These are phyloP conservation scores for Entomophthora muscae DNA, from an alignment of 371 early-diverging fungal species.

Conservation along the genomic window DNA sequence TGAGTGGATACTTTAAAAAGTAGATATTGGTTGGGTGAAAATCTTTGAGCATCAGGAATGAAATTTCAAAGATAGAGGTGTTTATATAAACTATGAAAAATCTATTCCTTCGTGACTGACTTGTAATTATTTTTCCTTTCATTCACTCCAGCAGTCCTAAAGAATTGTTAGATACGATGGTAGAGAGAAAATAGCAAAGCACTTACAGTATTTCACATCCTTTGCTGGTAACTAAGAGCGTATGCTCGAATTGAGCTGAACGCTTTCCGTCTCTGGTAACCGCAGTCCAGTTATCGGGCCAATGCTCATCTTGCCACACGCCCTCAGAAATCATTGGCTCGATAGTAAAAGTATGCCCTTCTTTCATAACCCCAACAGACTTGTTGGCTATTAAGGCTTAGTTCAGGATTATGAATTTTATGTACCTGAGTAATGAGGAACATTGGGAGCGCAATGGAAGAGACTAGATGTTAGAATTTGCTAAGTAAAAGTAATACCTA, in stretches of 20 bases:
- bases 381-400: constrained; percentile 41
- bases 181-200: background rate
- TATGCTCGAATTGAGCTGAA: constrained; percentile 98
- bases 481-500: constrained; percentile 13
- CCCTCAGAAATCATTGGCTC: constrained; percentile 94
- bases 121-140: background rate
- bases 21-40: too few species aligned
- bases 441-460: constrained; percentile 75
- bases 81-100: too few species aligned
- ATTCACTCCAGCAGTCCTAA: background rate
- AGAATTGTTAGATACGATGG: background rate
- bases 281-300: constrained; percentile 86
- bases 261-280: constrained; percentile 85
- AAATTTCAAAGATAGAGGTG: too few species aligned
- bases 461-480: constrained; percentile 22
- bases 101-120: background rate
- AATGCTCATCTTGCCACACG: constrained; percentile 43
- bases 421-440: constrained; percentile 81
- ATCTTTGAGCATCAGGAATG: too few species aligned
- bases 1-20: too few species aligned
- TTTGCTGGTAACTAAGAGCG: constrained; percentile 78
- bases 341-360: constrained; percentile 90
- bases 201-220: constrained; percentile 70
- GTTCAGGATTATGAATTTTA: constrained; percentile 1
- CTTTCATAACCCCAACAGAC: constrained; percentile 81